Conservation (phyloP, 2,329 filamentous ascomycete species). For the Epichloe scottii region DNA sequence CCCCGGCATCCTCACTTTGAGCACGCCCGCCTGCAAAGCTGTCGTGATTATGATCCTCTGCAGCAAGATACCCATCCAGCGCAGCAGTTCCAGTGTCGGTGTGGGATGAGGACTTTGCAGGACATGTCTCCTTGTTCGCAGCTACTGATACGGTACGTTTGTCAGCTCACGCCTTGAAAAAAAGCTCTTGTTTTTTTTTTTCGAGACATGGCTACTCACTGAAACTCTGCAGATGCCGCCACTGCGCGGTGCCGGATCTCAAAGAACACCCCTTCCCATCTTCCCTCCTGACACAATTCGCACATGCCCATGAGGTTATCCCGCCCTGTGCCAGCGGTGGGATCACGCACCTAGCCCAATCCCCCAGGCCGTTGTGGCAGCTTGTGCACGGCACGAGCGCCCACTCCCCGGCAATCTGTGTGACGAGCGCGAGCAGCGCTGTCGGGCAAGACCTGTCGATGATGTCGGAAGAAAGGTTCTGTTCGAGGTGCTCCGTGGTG, state of each 20-base stretch:
- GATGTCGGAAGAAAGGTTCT: background rate
- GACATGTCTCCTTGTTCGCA: no score
- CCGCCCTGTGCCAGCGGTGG: background rate
- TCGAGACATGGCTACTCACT: no score
- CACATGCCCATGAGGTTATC: slow-evolving; percentile 1
- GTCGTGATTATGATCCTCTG: background rate
- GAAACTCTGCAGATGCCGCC: background rate
- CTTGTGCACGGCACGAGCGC: background rate
- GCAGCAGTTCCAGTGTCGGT: background rate
- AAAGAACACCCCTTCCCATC: background rate
- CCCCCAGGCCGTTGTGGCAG: background rate
- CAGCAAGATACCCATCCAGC: background rate
- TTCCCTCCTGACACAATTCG: slow-evolving; percentile 1
- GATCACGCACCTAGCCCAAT: slow-evolving; percentile 2
- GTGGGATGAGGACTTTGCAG: no score
- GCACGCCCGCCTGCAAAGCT: no score
- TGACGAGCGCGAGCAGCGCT: background rate
- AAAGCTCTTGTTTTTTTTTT: no score
- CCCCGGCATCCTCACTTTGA: no score
- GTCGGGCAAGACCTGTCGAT: background rate
- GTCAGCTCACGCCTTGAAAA: no score
- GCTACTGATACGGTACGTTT: no score
- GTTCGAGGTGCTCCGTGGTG: background rate
- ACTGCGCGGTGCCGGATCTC: background rate
- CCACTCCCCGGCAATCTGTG: background rate